Conservation (phyloP, 2,329 filamentous ascomycete genomes). For the Aspergillus udagawae region DNA sequence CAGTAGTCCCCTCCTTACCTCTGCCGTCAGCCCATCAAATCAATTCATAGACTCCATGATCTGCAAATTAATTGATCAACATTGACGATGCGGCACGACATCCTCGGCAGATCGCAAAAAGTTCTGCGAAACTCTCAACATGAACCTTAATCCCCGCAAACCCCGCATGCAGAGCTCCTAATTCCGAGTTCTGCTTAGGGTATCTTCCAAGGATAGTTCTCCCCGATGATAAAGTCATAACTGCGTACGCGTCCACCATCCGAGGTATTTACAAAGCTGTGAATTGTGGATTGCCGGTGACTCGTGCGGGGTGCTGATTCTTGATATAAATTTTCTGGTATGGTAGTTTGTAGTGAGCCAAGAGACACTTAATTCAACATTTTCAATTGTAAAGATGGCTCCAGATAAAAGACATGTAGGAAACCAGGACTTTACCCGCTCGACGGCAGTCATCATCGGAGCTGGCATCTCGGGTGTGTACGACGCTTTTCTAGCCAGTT, state of each 20-base stretch:
- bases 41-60: no score
- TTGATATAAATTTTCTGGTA: not conserved
- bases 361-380: not conserved
- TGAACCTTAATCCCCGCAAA: not conserved
- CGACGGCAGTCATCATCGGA: conserved; percentile 56
- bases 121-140: not conserved
- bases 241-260: not conserved
- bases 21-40: no score
- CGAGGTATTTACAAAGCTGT: not conserved
- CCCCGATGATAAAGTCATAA: no score
- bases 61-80: no score
- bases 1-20: no score
- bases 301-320: not conserved
- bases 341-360: not conserved
- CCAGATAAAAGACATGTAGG: conserved; percentile 19
- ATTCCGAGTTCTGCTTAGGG: not conserved
- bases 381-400: not conserved
- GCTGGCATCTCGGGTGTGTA: conserved; percentile 49
- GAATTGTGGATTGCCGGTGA: not conserved
- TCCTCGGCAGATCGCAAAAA: not conserved
- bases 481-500: not conserved
- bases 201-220: not conserved
- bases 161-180: no score
- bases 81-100: not conserved
- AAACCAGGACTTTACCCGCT: conserved; percentile 50